Conservation (phyloP, 306 rosid species). For the Vigna hirtella region DNA sequence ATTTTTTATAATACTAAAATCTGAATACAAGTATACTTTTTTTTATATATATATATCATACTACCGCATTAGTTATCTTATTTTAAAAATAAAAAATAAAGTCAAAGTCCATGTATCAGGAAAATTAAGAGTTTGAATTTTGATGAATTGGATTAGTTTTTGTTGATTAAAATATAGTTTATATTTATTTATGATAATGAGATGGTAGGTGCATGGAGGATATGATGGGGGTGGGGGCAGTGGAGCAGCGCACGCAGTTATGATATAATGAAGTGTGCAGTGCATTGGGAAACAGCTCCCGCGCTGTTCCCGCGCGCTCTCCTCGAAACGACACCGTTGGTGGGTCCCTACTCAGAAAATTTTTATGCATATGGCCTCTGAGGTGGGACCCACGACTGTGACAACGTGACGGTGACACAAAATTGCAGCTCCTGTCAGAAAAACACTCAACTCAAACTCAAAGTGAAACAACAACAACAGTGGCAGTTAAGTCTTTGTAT, state of each 20-base stretch:
- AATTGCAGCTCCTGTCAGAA: constrained; percentile 35
- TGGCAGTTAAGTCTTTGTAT: too few species aligned
- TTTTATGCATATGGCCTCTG: neutral
- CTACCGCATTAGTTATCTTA: too few species aligned
- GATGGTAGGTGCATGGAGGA: neutral
- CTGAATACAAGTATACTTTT: too few species aligned
- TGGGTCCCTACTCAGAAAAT: constrained; percentile 41
- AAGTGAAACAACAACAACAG: neutral
- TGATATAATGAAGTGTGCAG: constrained; percentile 27
- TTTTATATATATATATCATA: too few species aligned
- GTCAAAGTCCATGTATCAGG: too few species aligned
- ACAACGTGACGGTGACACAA: constrained; percentile 26
- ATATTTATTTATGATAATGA: too few species aligned
- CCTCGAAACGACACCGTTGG: constrained; percentile 42
- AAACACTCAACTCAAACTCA: constrained; percentile 39
- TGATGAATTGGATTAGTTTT: too few species aligned
- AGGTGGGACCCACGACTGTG: constrained; percentile 33
- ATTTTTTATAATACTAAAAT: too few species aligned
- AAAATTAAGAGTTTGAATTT: too few species aligned
- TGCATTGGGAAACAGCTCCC: constrained; percentile 65
- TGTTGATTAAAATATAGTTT: too few species aligned
- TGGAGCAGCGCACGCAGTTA: constrained; percentile 8
- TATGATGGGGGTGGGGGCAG: constrained; percentile 32
- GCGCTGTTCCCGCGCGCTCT: constrained; percentile 62
- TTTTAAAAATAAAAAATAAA: too few species aligned